Evolutionary conservation across 1,284 basidiomycete genomes (phyloP).

Genomic region (Boletellus sp.): DNA sequence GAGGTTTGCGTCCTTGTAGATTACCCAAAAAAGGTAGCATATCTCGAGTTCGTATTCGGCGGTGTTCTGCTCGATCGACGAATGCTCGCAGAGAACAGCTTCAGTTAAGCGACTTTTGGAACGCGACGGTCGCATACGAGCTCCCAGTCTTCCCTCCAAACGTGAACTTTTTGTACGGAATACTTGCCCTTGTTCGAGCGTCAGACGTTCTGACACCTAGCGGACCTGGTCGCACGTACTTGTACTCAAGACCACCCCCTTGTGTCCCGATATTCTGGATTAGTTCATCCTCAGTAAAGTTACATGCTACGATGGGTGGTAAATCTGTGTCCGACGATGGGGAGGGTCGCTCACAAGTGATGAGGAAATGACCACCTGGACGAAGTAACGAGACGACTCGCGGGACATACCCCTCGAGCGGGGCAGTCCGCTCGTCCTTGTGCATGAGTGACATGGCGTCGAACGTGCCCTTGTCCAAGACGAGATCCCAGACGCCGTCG

Average conservation of each 20-base stretch:
- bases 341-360: slow-evolving; percentile 64
- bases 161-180: slow-evolving; percentile 67
- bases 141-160: slow-evolving; percentile 79
- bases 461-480: slow-evolving; percentile 81
- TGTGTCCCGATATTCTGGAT: slow-evolving; percentile 51
- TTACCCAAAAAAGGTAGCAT: background rate
- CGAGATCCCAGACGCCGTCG: slow-evolving; percentile 54
- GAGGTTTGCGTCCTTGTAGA: background rate
- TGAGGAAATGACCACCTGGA: slow-evolving; percentile 72
- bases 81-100: background rate
- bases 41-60: background rate
- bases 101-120: slow-evolving; percentile 45
- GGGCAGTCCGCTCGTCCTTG: slow-evolving; percentile 49
- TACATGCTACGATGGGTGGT: slow-evolving; percentile 62
- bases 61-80: background rate
- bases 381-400: slow-evolving; percentile 59
- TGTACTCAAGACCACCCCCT: slow-evolving; percentile 53
- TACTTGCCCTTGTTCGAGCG: slow-evolving; percentile 50
- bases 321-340: background rate
- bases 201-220: slow-evolving; percentile 3
- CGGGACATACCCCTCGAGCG: slow-evolving; percentile 60
- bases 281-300: slow-evolving; percentile 85
- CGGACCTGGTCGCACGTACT: slow-evolving; percentile 44
- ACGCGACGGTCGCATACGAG: slow-evolving; percentile 70
- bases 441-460: slow-evolving; percentile 83